These are phyloP conservation scores for Beauveria pseudobassiana DNA, from an alignment of 2,329 filamentous ascomycete species.

Conservation along the genomic window DNA sequence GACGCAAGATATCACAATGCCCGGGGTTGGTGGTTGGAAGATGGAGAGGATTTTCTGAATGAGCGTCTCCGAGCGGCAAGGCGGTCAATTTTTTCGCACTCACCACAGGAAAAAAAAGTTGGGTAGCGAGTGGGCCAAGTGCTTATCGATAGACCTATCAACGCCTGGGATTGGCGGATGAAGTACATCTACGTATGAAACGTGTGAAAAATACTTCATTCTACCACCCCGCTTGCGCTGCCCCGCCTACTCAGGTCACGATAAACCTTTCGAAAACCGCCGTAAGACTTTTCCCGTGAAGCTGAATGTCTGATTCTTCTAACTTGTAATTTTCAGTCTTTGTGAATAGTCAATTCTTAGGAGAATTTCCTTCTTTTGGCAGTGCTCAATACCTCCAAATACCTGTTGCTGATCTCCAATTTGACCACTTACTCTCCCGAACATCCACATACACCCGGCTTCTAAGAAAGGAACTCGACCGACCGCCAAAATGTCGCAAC, in stretches of 20 bases:
- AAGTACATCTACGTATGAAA: not conserved
- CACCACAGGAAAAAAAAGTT: constrained; percentile 4
- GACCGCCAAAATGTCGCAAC: constrained; percentile 33
- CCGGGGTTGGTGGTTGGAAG: constrained; percentile 8
- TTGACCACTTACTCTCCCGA: not conserved
- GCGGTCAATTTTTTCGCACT: constrained; percentile 26
- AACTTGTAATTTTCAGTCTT: not conserved
- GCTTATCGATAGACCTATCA: constrained; percentile 20
- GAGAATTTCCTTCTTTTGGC: not conserved
- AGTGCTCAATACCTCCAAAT: not conserved
- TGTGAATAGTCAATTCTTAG: not conserved
- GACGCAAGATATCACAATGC: constrained; percentile 7
- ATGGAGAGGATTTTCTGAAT: constrained; percentile 12
- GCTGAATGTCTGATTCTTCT: not conserved
- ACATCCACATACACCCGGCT: not conserved
- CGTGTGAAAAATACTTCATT: not conserved
- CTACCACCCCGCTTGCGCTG: not conserved
- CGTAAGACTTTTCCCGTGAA: constrained; percentile 1
- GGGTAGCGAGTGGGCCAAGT: constrained; percentile 9
- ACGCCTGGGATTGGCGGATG: not conserved
- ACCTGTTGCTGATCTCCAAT: too few species aligned
- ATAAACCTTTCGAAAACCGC: not conserved
- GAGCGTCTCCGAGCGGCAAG: constrained; percentile 10
- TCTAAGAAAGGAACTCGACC: not conserved
- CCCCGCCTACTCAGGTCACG: constrained; percentile 1